A percentile compares a stretch with the other conserved stretches of the same genome.
These are phyloP conservation scores for Botrytis sinoallii DNA, from an alignment of 2,329 filamentous ascomycete species.

Conservation along the genomic window DNA sequence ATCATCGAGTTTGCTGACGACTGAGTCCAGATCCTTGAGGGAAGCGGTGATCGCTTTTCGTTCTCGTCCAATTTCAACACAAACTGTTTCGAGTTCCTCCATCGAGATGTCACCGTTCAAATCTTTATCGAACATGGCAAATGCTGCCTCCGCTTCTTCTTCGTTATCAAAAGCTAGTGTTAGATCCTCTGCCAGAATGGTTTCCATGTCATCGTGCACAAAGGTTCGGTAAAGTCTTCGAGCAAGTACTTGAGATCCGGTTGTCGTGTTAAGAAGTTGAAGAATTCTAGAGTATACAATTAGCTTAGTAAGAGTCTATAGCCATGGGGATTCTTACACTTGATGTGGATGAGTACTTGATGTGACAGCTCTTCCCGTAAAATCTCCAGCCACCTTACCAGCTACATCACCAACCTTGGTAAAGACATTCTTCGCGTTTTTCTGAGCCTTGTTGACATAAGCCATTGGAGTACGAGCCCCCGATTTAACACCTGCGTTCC, in stretches of 20 bases:
- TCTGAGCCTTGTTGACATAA: constrained; percentile 64
- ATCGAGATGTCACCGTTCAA: constrained; percentile 95
- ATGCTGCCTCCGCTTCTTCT: constrained; percentile 86
- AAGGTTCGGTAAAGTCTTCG: constrained; percentile 87
- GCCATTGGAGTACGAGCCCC: constrained; percentile 65
- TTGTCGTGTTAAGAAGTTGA: constrained; percentile 68
- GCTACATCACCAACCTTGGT: constrained; percentile 82
- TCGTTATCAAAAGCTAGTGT: constrained; percentile 73
- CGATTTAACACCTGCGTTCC: constrained; percentile 40
- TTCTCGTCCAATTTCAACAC: constrained; percentile 90
- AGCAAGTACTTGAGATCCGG: constrained; percentile 77
- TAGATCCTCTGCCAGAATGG: constrained; percentile 74
- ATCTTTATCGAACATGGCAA: constrained; percentile 92
- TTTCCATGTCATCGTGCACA: constrained; percentile 69
- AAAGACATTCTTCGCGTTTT: constrained; percentile 71
- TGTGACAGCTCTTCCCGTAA: constrained; percentile 70
- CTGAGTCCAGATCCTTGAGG: constrained; percentile 90
- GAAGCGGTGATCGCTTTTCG: constrained; percentile 94
- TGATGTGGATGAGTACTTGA: constrained; percentile 77
- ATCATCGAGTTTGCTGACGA: constrained; percentile 83
- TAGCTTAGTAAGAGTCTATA: constrained; percentile 9
- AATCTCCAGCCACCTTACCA: constrained; percentile 83
- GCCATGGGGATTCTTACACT: constrained; percentile 46
- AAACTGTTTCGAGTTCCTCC: constrained; percentile 89
- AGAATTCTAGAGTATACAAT: constrained; percentile 49